phyloP scores from a whole-genome alignment of 2,329 filamentous ascomycete species.

The Cercospora sp. region DNA sequence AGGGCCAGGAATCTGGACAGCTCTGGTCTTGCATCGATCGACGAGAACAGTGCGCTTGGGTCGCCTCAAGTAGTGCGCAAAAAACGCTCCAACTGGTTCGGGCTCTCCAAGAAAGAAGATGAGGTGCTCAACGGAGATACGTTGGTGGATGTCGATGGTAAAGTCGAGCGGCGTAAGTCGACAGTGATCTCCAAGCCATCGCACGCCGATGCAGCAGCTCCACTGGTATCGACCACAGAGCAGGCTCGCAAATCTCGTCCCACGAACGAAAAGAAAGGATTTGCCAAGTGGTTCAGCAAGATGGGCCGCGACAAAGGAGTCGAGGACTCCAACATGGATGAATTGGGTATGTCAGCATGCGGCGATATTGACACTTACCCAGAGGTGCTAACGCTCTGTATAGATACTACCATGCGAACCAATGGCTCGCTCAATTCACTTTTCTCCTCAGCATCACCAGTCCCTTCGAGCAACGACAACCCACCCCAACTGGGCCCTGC shows the following conservation, averaged over 20 bases:
- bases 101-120: slow-evolving; percentile 34
- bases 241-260: slow-evolving; percentile 44
- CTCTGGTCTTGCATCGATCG: slow-evolving; percentile 32
- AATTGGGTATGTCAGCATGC: slow-evolving; percentile 23
- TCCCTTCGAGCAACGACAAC: slow-evolving; percentile 53
- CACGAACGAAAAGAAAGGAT: slow-evolving; percentile 45
- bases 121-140: slow-evolving; percentile 17
- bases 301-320: slow-evolving; percentile 43
- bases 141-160: slow-evolving; percentile 14
- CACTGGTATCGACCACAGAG: slow-evolving; percentile 45
- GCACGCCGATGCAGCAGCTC: slow-evolving; percentile 34
- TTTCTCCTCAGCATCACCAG: slow-evolving; percentile 38
- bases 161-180: slow-evolving; percentile 26
- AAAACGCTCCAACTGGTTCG: slow-evolving; percentile 52
- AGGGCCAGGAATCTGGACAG: slow-evolving; percentile 23
- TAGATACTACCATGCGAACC: slow-evolving; percentile 31
- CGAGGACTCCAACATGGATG: slow-evolving; percentile 21
- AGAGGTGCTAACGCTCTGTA: neutral
- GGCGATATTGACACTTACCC: no score
- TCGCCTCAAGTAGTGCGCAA: slow-evolving; percentile 37
- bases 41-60: slow-evolving; percentile 32
- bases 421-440: slow-evolving; percentile 35
- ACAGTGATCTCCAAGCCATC: slow-evolving; percentile 33
- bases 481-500: slow-evolving; percentile 41
- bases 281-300: slow-evolving; percentile 56